Evolutionary conservation across 2,329 filamentous ascomycete species (phyloP).

Genomic region (Colletotrichum plurivorum): DNA sequence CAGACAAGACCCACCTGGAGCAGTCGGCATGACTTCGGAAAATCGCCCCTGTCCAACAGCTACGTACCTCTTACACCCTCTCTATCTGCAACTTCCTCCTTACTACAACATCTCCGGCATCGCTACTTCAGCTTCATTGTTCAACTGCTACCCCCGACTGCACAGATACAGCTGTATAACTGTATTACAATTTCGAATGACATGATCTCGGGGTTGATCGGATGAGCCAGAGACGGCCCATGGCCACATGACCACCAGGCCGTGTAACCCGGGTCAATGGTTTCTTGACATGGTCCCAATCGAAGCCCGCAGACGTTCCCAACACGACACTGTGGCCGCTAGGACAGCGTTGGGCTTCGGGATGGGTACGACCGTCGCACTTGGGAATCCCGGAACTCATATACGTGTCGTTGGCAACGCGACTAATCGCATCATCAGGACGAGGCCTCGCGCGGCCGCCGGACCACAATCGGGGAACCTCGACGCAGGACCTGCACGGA

Average conservation of each 20-base stretch:
- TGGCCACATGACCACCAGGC: conserved; percentile 5
- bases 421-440: background rate
- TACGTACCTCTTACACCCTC: conserved; percentile 22
- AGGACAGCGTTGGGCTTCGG: background rate
- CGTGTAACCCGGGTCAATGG: conserved; percentile 10
- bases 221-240: background rate
- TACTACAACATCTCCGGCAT: background rate
- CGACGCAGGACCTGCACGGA: background rate
- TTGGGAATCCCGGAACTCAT: background rate
- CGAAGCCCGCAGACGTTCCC: background rate
- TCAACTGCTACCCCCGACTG: background rate
- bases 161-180: no score
- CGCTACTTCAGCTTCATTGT: background rate
- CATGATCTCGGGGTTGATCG: background rate
- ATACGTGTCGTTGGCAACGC: conserved; percentile 3
- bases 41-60: background rate
- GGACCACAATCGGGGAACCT: background rate
- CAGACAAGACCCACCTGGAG: background rate
- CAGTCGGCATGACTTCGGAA: conserved; percentile 28
- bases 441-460: background rate
- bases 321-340: background rate
- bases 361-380: background rate
- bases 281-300: conserved; percentile 6
- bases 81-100: background rate
- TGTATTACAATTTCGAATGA: no score